phyloP scores from a whole-genome alignment of 2,329 filamentous ascomycete genomes.

The Aspergillus pseudotamarii region DNA sequence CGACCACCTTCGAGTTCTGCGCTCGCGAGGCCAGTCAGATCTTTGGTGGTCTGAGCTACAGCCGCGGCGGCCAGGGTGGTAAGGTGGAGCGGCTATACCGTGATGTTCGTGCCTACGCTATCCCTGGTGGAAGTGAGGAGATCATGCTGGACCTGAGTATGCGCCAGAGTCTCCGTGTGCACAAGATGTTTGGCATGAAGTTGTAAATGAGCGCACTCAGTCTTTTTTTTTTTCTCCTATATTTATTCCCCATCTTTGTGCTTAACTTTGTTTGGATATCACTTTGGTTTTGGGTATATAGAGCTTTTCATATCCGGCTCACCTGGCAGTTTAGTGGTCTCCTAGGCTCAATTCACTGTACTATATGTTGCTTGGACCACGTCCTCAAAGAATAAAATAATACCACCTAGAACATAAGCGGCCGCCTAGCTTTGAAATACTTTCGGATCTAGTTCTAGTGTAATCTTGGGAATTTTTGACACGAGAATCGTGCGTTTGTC shows the following conservation, averaged over 20 bases:
- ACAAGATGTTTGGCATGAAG: conserved; percentile 94
- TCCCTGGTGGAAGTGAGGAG: conserved; percentile 94
- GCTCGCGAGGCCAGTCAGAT: conserved; percentile 96
- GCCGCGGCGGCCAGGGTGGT: conserved; percentile 87
- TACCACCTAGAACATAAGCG: neutral
- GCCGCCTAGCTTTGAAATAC: neutral
- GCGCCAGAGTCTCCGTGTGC: conserved; percentile 83
- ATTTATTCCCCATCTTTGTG: conserved; percentile 6
- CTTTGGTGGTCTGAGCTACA: conserved; percentile 92
- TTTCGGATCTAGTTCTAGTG: neutral
- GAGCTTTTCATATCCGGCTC: conserved; percentile 1
- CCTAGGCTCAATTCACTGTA: conserved; percentile 13
- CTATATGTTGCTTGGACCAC: conserved; percentile 5
- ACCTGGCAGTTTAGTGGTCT: neutral
- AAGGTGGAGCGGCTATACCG: conserved; percentile 95
- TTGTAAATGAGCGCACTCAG: conserved; percentile 57
- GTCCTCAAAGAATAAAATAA: neutral
- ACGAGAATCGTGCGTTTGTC: neutral
- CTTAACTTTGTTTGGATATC: conserved; percentile 9
- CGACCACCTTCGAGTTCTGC: conserved; percentile 95
- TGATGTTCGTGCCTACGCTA: conserved; percentile 93
- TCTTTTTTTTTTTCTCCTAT: neutral
- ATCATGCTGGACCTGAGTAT: conserved; percentile 99
- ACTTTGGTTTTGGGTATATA: conserved; percentile 11
- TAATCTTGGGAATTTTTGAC: neutral